Base-by-base conservation (phyloP, 306 rosid species). In the Hippophae gyantsensis region DNA sequence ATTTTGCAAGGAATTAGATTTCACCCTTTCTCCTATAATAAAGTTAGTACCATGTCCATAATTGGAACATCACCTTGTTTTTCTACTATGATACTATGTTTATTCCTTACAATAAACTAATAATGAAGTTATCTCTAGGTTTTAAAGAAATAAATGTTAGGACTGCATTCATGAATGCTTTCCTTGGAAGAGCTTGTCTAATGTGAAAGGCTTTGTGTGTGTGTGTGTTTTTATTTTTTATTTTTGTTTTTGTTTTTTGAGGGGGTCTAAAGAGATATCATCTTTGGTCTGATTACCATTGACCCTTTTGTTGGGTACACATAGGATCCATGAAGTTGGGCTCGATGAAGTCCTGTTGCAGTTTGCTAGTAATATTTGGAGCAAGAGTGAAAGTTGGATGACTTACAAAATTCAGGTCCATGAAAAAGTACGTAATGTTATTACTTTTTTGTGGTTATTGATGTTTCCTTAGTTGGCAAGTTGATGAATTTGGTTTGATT, bases 301-400 rank as follows among this genome's bases (percentile, higher is more conserved):
- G 79, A 63, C 26, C 9, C 58, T 76, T 68, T 40, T 75, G 67
- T 78, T 61, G 64, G 66, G 67, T 25, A 72, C 68, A 7, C 52
- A 42, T 84, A 92, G 96, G 95, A 75, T 80, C 66, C 61, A 58
- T 73, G 93, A 75, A 68, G 72, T 71, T 43, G 83, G 85, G 80
- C 70, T 62, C 48, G 95, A 81, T 72, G 87, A 83, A 53, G 79
- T 77, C 63, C 67, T 73, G 50, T 66, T 78, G 79, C 95, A 63
- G 64, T 78, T 92, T 69, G 73, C 75, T 47, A n/a, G 71, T 56
- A 82, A 75, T 58, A 71, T 87, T 49, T 92, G 95, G 96, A 80
- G 49, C 61, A 84, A 76, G 44, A 54, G 76, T 50, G 92, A 75
- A 65, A 85, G 68, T 48, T 80, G 70, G 76, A 52, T 50, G 70